phyloP scores from a whole-genome alignment of 495 filamentous ascomycete species.

The Xylaria flabelliformis region DNA sequence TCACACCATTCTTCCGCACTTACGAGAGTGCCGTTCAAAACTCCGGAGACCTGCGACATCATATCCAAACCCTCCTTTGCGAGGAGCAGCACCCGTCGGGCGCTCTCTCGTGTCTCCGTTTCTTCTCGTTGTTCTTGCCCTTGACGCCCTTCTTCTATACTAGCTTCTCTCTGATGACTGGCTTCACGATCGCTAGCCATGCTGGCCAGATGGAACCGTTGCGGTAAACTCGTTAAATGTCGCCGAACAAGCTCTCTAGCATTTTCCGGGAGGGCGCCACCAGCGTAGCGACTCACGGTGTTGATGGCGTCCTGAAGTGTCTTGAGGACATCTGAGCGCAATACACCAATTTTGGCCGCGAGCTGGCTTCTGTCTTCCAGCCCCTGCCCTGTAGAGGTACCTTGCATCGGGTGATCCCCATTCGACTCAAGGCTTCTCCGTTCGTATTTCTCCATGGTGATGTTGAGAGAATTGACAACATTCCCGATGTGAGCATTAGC shows the following conservation, averaged over 20 bases:
- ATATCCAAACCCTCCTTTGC: slow-evolving; percentile 89
- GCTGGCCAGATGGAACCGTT: slow-evolving; percentile 68
- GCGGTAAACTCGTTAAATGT: slow-evolving; percentile 79
- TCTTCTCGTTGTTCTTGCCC: slow-evolving; percentile 40
- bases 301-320: slow-evolving; percentile 79
- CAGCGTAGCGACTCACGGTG: slow-evolving; percentile 82
- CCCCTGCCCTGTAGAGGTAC: slow-evolving; percentile 32
- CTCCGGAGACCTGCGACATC: slow-evolving; percentile 80
- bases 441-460: slow-evolving; percentile 79
- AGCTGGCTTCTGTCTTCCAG: slow-evolving; percentile 48
- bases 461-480: slow-evolving; percentile 70
- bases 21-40: slow-evolving; percentile 81
- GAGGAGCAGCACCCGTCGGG: slow-evolving; percentile 76
- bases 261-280: slow-evolving; percentile 83
- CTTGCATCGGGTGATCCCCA: slow-evolving; percentile 32
- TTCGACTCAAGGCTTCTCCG: slow-evolving; percentile 35
- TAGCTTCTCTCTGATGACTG: slow-evolving; percentile 41
- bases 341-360: slow-evolving; percentile 66
- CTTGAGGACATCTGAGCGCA: slow-evolving; percentile 75
- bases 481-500: slow-evolving; percentile 77
- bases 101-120: slow-evolving; percentile 55
- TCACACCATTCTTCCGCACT: slow-evolving; percentile 90
- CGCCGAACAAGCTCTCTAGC: slow-evolving; percentile 76
- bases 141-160: slow-evolving; percentile 38
- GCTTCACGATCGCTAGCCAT: slow-evolving; percentile 47